Evolutionary conservation across 2,329 filamentous ascomycete genomes (phyloP).

Genomic region (Fusarium virguliforme): DNA sequence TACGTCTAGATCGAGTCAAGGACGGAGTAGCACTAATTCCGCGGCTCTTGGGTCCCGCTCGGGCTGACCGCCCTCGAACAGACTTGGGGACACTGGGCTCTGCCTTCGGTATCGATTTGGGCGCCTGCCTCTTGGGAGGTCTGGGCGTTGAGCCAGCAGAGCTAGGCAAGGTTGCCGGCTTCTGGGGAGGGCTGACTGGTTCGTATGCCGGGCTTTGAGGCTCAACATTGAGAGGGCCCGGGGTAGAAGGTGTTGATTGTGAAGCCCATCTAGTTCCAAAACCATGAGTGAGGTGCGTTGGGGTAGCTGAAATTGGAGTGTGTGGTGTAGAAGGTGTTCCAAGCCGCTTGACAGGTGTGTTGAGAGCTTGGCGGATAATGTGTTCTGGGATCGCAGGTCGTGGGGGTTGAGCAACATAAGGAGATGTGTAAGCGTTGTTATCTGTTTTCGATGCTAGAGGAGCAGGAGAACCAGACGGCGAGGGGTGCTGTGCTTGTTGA

Average conservation of each 20-base stretch:
- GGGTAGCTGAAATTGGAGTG: constrained; percentile 56
- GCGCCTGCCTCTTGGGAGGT: constrained; percentile 54
- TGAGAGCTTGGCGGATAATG: constrained; percentile 59
- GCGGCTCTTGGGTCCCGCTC: constrained; percentile 56
- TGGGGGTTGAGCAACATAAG: constrained; percentile 55
- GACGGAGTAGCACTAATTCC: constrained; percentile 58
- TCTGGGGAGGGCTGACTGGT: constrained; percentile 70
- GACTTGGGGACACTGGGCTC: constrained; percentile 48
- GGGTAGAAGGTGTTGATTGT: constrained; percentile 72
- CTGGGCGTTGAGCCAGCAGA: constrained; percentile 52
- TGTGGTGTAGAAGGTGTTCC: constrained; percentile 55
- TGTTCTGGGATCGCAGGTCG: constrained; percentile 60
- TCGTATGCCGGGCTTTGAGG: constrained; percentile 70
- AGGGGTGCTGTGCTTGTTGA: constrained; percentile 52
- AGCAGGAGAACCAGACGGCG: constrained; percentile 48
- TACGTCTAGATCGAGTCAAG: constrained; percentile 57
- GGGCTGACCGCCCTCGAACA: constrained; percentile 56
- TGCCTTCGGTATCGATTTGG: constrained; percentile 51
- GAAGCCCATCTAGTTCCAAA: constrained; percentile 74
- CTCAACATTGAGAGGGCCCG: constrained; percentile 58
- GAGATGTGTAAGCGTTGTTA: constrained; percentile 48
- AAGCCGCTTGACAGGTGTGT: constrained; percentile 54
- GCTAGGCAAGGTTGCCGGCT: constrained; percentile 57
- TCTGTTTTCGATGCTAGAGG: constrained; percentile 51
- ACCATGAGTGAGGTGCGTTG: constrained; percentile 53